Percentiles rank a stretch among this genome's conserved stretches.
phyloP scores from a whole-genome alignment of 169 alveolate species.

The Cryptosporidium ubiquitum region DNA sequence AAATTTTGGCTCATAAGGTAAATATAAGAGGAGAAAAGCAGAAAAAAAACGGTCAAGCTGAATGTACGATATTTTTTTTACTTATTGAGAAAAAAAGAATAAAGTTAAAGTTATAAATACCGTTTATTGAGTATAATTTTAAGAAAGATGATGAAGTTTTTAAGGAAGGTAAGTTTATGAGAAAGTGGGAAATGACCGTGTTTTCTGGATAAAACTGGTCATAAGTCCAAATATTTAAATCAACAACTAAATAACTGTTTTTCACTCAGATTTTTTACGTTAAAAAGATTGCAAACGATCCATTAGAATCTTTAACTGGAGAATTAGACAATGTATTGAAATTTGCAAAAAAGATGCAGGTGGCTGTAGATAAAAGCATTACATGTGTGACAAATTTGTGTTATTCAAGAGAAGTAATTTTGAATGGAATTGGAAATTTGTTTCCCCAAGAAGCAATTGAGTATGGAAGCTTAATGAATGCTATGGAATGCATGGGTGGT shows the following conservation, averaged over 20 bases:
- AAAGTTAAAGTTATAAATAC: not conserved
- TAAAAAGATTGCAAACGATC: constrained; percentile 59
- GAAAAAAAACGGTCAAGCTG: not conserved
- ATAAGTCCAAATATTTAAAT: no score
- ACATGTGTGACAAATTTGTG: not conserved
- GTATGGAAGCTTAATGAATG: constrained; percentile 63
- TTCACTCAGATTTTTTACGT: constrained; percentile 10
- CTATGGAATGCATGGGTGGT: constrained; percentile 62
- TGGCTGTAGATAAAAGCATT: constrained; percentile 56
- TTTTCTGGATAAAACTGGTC: not conserved
- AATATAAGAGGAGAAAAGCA: not conserved
- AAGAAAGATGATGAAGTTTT: constrained; percentile 20
- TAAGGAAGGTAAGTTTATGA: constrained; percentile 42
- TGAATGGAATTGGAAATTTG: constrained; percentile 21
- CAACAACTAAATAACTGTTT: not conserved
- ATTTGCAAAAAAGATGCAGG: constrained; percentile 55
- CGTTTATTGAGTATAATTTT: no score
- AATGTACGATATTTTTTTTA: not conserved
- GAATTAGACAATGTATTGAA: constrained; percentile 56
- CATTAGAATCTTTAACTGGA: constrained; percentile 62
- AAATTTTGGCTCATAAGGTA: not conserved
- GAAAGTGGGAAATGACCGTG: not conserved
- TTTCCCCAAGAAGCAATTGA: constrained; percentile 68
- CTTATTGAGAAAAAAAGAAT: not conserved
- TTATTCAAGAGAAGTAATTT: constrained; percentile 27